Conservation (phyloP, 805 yeast species). For the Yarrowia keelungensis region DNA sequence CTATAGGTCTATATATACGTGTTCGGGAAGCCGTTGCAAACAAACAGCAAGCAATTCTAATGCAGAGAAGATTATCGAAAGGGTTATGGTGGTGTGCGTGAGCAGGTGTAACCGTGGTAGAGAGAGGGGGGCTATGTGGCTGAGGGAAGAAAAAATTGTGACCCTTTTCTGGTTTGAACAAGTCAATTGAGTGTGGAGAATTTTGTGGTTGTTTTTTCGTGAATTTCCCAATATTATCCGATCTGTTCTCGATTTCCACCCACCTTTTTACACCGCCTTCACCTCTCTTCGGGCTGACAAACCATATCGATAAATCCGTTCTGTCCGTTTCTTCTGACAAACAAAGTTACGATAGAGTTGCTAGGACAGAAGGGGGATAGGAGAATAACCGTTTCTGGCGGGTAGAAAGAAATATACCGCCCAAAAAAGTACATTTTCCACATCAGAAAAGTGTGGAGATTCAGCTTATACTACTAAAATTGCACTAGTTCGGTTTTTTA, state of each 20-base stretch:
- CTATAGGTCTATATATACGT: neutral
- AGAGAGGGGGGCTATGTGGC: no score
- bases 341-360: conserved; percentile 22
- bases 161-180: neutral
- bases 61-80: conserved; percentile 16
- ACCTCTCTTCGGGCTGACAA: no score
- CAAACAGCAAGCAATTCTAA: conserved; percentile 21
- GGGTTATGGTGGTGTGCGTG: neutral
- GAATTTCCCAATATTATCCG: neutral
- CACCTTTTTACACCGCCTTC: no score
- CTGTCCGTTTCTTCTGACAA: neutral
- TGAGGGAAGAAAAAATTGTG: no score
- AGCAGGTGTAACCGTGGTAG: neutral
- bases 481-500: no score
- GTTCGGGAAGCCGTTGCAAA: neutral
- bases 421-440: neutral
- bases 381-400: neutral
- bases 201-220: neutral
- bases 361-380: neutral
- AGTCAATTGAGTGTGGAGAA: neutral
- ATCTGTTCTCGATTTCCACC: no score
- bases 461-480: neutral
- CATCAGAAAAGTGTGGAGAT: neutral
- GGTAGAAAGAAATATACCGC: neutral
- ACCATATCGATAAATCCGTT: no score